Evolutionary conservation across 768 basidiomycete species (phyloP), one percentile per base, ranked within the genome.

Genomic region (Termitomyces sp.): DNA sequence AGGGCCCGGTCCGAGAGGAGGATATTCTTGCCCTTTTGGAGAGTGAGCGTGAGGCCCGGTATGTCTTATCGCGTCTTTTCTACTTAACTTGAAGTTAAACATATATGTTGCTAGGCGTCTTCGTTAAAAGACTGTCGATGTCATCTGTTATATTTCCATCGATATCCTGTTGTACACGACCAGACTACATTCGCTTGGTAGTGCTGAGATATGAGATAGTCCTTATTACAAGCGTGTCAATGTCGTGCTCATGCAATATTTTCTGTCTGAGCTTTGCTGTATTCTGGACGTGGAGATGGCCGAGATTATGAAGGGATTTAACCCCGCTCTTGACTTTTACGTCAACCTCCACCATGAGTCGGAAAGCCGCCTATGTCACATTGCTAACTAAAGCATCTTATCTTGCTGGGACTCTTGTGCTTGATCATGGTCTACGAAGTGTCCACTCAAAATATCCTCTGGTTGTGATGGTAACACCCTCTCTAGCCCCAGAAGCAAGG

Each of bases 1-100:
- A 98, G 77, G 97, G 97, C 0, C 96, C 97, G 60, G 95, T 98
- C 59, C 81, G 92, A 62, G 90, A 94, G 76, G 85, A 94, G 74
- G 97, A 99, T 73, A 97, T 98, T 70, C 82, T 99, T 61, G 94
- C 95, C 65, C 81, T 99, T 64, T 81, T 98, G 70, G 97, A 99
- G 82, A 90, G 90, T 73, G 97, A 99, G 78, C 92, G 97, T 77
- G 97, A 99, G 81, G 97, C 97, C 68, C 92, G 97, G 97, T 97
- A 69, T 68, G 93, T 85, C 39, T 9, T 28, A 15, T 12, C 2
- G 10, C 2, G 10, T 37, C 13, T 26, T 6, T 54, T n/a, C 29
- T 3, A 37, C 4, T 41, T 29, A 16, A 44, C 20, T 26, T 16
- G 8, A 28, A 2, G 42, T 46, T 62, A 22, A 66, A 15, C n/a